Conservation (phyloP, 2,329 filamentous ascomycete species). For the Didymella lethalis region DNA sequence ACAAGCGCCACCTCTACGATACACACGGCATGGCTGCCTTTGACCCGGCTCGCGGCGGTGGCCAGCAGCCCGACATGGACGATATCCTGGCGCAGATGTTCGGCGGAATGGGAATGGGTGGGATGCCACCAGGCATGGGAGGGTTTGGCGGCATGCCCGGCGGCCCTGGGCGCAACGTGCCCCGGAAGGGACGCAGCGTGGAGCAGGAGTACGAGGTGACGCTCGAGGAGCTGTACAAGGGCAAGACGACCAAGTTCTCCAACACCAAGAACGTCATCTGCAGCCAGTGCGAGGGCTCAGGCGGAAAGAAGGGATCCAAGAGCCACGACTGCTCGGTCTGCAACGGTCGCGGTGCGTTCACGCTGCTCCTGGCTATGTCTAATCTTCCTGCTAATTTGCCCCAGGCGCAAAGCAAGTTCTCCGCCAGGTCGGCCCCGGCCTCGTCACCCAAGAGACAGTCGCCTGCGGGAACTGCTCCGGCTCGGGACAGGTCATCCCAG, state of each 20-base stretch:
- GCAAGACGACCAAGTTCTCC: slow-evolving; percentile 96
- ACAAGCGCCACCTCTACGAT: slow-evolving; percentile 92
- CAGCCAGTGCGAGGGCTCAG: slow-evolving; percentile 82
- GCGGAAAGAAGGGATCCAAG: slow-evolving; percentile 92
- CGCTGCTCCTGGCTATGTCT: too few relatives aligned
- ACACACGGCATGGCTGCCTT: slow-evolving; percentile 96
- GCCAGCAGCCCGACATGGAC: slow-evolving; percentile 78
- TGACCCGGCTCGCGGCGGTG: slow-evolving; percentile 74
- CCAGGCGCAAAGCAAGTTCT: slow-evolving; percentile 75
- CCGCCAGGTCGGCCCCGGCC: slow-evolving; percentile 82
- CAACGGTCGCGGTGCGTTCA: slow-evolving; percentile 70
- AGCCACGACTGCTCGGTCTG: slow-evolving; percentile 83
- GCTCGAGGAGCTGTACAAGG: slow-evolving; percentile 96
- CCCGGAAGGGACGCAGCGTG: slow-evolving; percentile 79
- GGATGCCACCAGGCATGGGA: slow-evolving; percentile 61
- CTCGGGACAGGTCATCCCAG: slow-evolving; percentile 85
- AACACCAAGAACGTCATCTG: slow-evolving; percentile 95
- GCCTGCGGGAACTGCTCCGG: slow-evolving; percentile 85
- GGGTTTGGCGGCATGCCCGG: slow-evolving; percentile 69
- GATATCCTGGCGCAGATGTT: slow-evolving; percentile 96
- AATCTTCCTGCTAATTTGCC: slow-evolving; percentile 27
- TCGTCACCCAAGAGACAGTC: slow-evolving; percentile 82
- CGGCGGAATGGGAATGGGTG: slow-evolving; percentile 61
- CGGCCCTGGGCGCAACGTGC: slow-evolving; percentile 58
- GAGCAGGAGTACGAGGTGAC: slow-evolving; percentile 91